Conservation (phyloP, 129 eudicot genomes). For the Pseudognaphalium luteoalbum region DNA sequence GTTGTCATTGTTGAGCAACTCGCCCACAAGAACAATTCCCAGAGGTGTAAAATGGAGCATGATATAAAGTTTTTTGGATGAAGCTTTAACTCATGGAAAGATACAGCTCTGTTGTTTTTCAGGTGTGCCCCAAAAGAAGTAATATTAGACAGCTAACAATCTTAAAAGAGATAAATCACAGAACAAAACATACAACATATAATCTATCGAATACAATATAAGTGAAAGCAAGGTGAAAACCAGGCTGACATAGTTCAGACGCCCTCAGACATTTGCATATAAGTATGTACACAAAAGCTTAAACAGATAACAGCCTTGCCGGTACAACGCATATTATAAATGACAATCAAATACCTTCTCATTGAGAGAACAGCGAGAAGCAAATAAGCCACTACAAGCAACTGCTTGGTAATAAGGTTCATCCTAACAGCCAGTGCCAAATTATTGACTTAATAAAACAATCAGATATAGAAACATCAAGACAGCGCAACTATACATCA, state of each 20-base stretch:
- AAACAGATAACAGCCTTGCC: neutral
- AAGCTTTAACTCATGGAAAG: neutral
- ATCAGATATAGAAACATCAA: neutral
- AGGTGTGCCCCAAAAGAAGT: neutral
- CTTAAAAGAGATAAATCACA: neutral
- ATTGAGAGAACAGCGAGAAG: neutral
- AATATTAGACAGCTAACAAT: neutral
- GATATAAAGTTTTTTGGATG: neutral
- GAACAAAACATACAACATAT: neutral
- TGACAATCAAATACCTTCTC: neutral
- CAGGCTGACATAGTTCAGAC: neutral
- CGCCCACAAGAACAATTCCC: neutral
- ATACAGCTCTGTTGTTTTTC: neutral
- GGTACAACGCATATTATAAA: neutral
- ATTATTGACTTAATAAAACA: neutral
- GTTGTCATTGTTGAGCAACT: neutral
- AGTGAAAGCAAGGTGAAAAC: neutral
- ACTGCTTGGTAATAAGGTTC: neutral
- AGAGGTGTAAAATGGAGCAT: neutral
- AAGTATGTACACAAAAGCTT: neutral
- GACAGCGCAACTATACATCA: neutral
- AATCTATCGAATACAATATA: neutral
- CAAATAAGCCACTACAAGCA: neutral
- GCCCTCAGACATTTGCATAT: neutral
- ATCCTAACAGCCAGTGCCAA: neutral